Conservation (phyloP, 371 early-diverging fungal species). For the Rhizopus sp. region DNA sequence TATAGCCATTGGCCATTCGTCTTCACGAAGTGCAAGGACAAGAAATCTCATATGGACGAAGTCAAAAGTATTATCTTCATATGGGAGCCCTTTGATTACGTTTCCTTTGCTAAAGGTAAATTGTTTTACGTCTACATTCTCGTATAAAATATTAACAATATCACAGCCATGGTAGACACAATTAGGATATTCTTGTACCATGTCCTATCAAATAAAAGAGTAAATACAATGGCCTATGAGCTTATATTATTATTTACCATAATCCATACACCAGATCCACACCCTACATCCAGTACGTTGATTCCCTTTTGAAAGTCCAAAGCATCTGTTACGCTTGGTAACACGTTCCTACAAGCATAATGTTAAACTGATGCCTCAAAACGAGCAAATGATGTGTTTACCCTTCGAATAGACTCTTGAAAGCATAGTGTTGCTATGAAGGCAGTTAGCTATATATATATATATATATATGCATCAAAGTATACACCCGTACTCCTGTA, state of each 20-base stretch:
- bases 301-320: slow-evolving; percentile 12
- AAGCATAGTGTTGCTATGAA: slow-evolving; percentile 32
- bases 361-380: neutral
- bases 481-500: slow-evolving; percentile 14
- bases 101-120: slow-evolving; percentile 23
- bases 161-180: slow-evolving; percentile 34
- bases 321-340: slow-evolving; percentile 1
- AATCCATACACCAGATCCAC: slow-evolving; percentile 47
- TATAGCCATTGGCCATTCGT: slow-evolving; percentile 32
- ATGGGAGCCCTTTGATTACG: slow-evolving; percentile 21
- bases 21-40: slow-evolving; percentile 37
- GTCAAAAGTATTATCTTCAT: slow-evolving; percentile 28
- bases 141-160: slow-evolving; percentile 14
- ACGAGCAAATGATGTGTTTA: slow-evolving; percentile 6
- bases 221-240: neutral
- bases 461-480: neutral
- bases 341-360: slow-evolving; percentile 3
- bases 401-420: slow-evolving; percentile 31
- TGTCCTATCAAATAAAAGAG: slow-evolving; percentile 18
- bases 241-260: slow-evolving; percentile 3
- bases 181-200: slow-evolving; percentile 36
- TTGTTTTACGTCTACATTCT: slow-evolving; percentile 10
- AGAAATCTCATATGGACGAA: slow-evolving; percentile 49
- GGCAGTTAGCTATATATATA: neutral
- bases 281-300: slow-evolving; percentile 37